Percentiles rank a stretch among this genome's conserved stretches.
Conservation (phyloP, 768 basidiomycete genomes). For the Boletus barrowsii region DNA sequence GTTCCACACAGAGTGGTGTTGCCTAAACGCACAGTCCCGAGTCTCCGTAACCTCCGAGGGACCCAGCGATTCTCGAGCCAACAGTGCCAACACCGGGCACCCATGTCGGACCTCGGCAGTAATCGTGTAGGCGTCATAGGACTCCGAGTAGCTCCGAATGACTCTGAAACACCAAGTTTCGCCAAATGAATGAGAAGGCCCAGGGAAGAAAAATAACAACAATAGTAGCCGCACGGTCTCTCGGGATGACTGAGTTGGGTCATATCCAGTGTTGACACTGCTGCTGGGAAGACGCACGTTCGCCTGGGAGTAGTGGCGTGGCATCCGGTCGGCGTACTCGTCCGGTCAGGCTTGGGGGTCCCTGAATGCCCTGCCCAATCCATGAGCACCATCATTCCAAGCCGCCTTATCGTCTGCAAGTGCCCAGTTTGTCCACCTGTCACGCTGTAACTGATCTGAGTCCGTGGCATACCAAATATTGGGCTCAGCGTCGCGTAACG, state of each 20-base stretch:
- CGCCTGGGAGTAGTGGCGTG: conserved; percentile 18
- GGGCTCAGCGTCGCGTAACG: not conserved
- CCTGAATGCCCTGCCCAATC: not conserved
- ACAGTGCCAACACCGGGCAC: not conserved
- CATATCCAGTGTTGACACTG: conserved; percentile 8
- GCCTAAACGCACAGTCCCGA: too few relatives aligned
- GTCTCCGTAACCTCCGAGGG: not conserved
- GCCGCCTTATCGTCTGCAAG: conserved; percentile 2
- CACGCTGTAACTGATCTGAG: conserved; percentile 8
- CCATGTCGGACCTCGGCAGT: too few relatives aligned
- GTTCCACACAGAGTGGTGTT: too few relatives aligned
- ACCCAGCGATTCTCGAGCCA: conserved; percentile 4
- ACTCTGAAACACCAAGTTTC: not conserved
- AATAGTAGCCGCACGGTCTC: not conserved
- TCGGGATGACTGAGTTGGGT: conserved; percentile 1
- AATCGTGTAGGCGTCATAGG: too few relatives aligned
- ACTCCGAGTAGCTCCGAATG: not conserved
- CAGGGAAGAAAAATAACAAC: not conserved
- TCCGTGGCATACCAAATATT: not conserved
- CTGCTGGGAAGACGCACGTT: conserved; percentile 20
- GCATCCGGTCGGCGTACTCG: not conserved
- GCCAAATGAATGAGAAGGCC: not conserved
- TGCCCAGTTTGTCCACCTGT: conserved; percentile 1
- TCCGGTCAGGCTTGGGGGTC: not conserved
- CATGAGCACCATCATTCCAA: not conserved